Evolutionary conservation across 352 stramenopile genomes (phyloP).

Genomic region (Plasmopara viticola): DNA sequence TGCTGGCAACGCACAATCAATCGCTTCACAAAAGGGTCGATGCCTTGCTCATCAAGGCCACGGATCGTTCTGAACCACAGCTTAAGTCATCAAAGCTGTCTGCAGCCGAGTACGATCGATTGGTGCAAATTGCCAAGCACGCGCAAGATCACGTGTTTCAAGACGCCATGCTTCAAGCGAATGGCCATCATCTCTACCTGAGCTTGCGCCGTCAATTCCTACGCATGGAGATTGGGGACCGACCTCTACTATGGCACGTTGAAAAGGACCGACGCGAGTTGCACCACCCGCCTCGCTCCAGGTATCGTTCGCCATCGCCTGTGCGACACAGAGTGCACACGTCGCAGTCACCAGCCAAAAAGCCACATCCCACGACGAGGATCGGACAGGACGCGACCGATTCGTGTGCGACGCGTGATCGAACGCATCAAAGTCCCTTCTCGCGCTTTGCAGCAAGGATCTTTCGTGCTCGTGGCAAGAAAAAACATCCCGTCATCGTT

Average conservation of each 20-base stretch:
- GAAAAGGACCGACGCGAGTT: slow-evolving; percentile 28
- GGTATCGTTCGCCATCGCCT: slow-evolving; percentile 20
- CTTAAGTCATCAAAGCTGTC: slow-evolving; percentile 12
- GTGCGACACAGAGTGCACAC: neutral
- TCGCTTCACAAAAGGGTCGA: slow-evolving; percentile 42
- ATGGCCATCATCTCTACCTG: slow-evolving; percentile 31
- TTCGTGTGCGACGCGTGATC: slow-evolving; percentile 2
- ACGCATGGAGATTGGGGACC: slow-evolving; percentile 23
- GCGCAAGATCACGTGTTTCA: slow-evolving; percentile 34
- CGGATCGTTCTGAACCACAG: neutral
- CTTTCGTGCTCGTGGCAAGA: slow-evolving; percentile 22
- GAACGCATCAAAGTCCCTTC: slow-evolving; percentile 21
- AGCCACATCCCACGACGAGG: slow-evolving; percentile 15
- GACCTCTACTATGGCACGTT: slow-evolving; percentile 23
- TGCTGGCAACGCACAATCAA: slow-evolving; percentile 33
- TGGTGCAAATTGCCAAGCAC: slow-evolving; percentile 41
- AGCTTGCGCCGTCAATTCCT: slow-evolving; percentile 31
- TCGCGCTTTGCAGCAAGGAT: slow-evolving; percentile 29
- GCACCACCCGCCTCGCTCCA: slow-evolving; percentile 1
- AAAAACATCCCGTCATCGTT: slow-evolving; percentile 6
- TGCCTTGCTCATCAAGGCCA: slow-evolving; percentile 27
- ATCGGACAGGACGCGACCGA: slow-evolving; percentile 1
- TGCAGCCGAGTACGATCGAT: slow-evolving; percentile 25
- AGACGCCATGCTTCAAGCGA: slow-evolving; percentile 31
- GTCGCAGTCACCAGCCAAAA: slow-evolving; percentile 22